Evolutionary conservation across 2,329 filamentous ascomycete genomes (phyloP).

Genomic region (Apiospora arundinis): DNA sequence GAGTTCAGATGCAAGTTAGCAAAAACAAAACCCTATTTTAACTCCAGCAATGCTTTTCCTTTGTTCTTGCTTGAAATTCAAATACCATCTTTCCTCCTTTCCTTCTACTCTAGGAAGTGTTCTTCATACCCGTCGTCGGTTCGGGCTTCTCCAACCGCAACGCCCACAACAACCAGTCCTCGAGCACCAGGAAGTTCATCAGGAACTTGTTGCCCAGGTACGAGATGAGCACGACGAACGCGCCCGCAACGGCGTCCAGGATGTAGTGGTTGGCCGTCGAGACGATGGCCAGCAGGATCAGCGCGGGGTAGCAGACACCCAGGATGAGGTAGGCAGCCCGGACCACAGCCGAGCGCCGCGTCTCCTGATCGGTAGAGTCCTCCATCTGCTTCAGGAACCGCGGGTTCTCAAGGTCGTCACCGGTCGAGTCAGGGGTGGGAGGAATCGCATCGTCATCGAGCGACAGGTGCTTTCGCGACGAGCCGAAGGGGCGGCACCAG

Average conservation of each 20-base stretch:
- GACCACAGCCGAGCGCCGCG: conserved; percentile 30
- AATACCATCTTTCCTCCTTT: too few species aligned
- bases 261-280: conserved; percentile 69
- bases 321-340: conserved; percentile 35
- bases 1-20: background rate
- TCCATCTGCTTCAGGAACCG: background rate
- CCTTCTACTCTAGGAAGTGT: background rate
- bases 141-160: conserved; percentile 69
- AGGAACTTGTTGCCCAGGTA: conserved; percentile 60
- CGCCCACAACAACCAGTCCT: conserved; percentile 69
- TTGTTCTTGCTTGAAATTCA: background rate
- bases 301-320: conserved; percentile 57
- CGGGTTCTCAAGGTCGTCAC: conserved; percentile 3
- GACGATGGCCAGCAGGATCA: conserved; percentile 63
- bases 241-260: conserved; percentile 70
- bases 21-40: conserved; percentile 5
- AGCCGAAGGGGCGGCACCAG: conserved; percentile 25
- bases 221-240: conserved; percentile 64
- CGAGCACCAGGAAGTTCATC: conserved; percentile 65
- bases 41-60: background rate
- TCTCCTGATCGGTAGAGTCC: conserved; percentile 25
- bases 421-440: background rate
- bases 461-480: background rate
- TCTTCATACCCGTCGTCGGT: conserved; percentile 51
- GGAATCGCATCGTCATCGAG: background rate